Base-by-base conservation (phyloP, 345 rosid genomes). In the Cardiospermum halicacabum region DNA sequence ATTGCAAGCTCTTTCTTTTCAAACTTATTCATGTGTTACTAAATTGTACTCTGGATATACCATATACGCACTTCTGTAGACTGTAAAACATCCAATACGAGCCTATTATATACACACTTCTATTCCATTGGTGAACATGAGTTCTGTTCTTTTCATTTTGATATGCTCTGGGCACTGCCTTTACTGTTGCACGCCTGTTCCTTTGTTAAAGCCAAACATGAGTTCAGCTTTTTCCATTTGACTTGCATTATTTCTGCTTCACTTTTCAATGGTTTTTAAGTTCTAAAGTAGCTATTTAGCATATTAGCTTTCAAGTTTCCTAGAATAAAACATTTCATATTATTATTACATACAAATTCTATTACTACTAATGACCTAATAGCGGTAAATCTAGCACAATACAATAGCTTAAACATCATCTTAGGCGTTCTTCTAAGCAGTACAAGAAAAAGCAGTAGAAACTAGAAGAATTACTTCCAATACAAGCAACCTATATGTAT, bases 31-130 rank as follows among this genome's bases (percentile, higher is more conserved):
- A 37, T 53, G 27, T 39, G 3, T 13, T 65, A 12, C 53, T 27
- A 42, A 53, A 40, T 42, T 54, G 60, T 65, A 65, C 43, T 39
- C 26, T 13, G 50, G 42, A 24, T 40, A n/a, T n/a, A 26, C 3
- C 55, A 53, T 42, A 28, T 42, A 36, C 61, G 19, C 21, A 28
- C 6, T 40, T 49, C 5, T 18, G 11, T 47, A 47, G 24, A 47
- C 51, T 37, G 11, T 11, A 18, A 40, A 48, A 19, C 40, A 48
- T 55, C 26, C 15, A 39, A 39, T n/a, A n/a, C n/a, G n/a, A n/a
- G n/a, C n/a, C n/a, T n/a, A n/a, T n/a, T n/a, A n/a, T 43, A 54
- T 10, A 28, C 28, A 28, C 28, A 30, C 42, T 11, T 19, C 53
- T 54, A 30, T 21, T 42, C 57, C 5, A 32, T 21, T 50, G 8